Conservation (phyloP, 495 filamentous ascomycete species). For the Neurospora discreta region DNA sequence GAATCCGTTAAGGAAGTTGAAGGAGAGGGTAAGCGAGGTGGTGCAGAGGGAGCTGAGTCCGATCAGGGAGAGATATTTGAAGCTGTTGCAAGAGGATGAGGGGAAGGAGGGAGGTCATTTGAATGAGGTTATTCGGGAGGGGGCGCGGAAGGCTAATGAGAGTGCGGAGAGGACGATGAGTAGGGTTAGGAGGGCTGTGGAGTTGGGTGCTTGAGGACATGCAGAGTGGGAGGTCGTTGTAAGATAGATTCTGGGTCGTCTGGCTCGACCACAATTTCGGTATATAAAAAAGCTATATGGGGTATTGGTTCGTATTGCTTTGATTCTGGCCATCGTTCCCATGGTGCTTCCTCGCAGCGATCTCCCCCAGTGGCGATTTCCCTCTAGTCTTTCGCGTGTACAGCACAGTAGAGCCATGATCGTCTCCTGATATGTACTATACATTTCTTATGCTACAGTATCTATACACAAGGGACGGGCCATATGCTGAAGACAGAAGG, state of each 20-base stretch:
- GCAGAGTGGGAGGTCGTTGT: background rate
- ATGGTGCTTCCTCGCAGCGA: background rate
- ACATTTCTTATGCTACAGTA: constrained; percentile 2
- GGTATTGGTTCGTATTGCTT: background rate
- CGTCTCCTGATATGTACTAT: background rate
- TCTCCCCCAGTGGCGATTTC: background rate
- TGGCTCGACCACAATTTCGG: background rate
- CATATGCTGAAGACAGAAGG: background rate
- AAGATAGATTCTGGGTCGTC: background rate
- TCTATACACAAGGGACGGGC: constrained; percentile 7
- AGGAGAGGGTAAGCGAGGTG: constrained; percentile 45
- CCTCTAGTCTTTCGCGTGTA: background rate
- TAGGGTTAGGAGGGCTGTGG: constrained; percentile 49
- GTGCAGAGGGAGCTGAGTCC: constrained; percentile 43
- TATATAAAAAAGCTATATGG: background rate
- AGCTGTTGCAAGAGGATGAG: constrained; percentile 35
- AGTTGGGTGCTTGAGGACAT: constrained; percentile 29
- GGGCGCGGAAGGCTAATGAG: constrained; percentile 45
- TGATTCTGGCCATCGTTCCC: background rate
- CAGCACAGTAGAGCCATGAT: background rate
- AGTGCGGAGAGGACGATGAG: constrained; percentile 61
- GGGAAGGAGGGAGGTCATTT: constrained; percentile 34
- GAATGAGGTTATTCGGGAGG: constrained; percentile 46
- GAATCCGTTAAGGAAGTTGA: constrained; percentile 53
- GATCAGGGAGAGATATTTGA: constrained; percentile 51